A percentile compares a stretch with the other conserved stretches of the same genome.
Evolutionary conservation across 2,329 filamentous ascomycete genomes (phyloP).

Genomic region (Plectosphaerella cucumerina): DNA sequence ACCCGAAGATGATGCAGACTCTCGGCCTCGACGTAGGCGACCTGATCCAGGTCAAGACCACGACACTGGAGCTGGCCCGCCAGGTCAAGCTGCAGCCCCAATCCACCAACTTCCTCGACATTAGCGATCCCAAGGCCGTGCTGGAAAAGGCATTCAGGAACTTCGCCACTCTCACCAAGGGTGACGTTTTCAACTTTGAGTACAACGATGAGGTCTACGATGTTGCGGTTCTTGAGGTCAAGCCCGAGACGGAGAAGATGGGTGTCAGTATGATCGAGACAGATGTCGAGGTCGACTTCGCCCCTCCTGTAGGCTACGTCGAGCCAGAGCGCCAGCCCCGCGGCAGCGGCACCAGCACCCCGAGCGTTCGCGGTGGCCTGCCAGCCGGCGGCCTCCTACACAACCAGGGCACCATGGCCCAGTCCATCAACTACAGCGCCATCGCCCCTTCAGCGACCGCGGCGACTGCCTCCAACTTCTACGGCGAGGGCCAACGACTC

Average conservation of each 20-base stretch:
- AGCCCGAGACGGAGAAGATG: constrained; percentile 77
- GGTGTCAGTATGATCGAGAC: constrained; percentile 94
- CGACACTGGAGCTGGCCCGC: constrained; percentile 81
- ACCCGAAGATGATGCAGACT: constrained; percentile 81
- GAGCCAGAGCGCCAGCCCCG: constrained; percentile 64
- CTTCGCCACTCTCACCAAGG: constrained; percentile 89
- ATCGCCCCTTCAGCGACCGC: constrained; percentile 76
- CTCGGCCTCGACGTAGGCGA: constrained; percentile 87
- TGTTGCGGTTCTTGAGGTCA: constrained; percentile 89
- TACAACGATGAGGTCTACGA: constrained; percentile 96
- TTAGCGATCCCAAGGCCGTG: constrained; percentile 94
- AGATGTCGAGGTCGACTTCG: constrained; percentile 94
- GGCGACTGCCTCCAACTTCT: constrained; percentile 72
- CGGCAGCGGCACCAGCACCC: constrained; percentile 80
- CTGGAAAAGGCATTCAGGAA: constrained; percentile 95
- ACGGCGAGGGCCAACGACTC: constrained; percentile 76
- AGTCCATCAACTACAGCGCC: constrained; percentile 92
- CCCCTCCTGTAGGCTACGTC: constrained; percentile 87
- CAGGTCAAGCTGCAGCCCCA: constrained; percentile 97
- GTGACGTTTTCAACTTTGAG: constrained; percentile 91
- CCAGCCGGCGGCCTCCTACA: constrained; percentile 73
- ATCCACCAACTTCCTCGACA: constrained; percentile 88
- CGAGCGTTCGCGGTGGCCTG: constrained; percentile 61
- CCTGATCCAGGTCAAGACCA: constrained; percentile 91
- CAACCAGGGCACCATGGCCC: constrained; percentile 88